Evolutionary conservation across 495 filamentous ascomycete species (phyloP), one percentile per base, ranked within the genome.

Genomic region (Emericellopsis terricola): DNA sequence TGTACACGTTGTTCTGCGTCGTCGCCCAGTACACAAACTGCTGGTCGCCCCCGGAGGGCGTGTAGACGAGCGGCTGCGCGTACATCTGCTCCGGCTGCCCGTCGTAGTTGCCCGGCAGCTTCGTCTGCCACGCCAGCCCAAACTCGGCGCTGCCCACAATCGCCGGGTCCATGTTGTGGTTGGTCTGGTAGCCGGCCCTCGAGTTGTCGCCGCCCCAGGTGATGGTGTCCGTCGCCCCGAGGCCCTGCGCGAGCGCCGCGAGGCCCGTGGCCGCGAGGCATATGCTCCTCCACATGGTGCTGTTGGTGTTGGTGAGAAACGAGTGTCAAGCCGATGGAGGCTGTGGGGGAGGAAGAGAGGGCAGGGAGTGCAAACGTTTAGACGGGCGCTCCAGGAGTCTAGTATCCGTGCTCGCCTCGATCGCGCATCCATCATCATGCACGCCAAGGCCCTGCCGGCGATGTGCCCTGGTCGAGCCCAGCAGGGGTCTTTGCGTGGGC

Each of bases 141-240:
- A 65, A 64, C 20, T 56, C 41, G 8, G 50, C 34, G 34, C 51
- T 54, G 9, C 36, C 48, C 1, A 65, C 50, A 17, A 62, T 40
- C 7, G 50, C 42, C 11, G 59, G 59, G 37, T 64, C 59, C 52
- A 63, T 57, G 48, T 63, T 64, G 41, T 65, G 59, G 38, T 58
- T 62, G 18, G 50, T 41, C 40, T 62, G 59, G 38, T 63, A 62
- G 11, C 59, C 56, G 19, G 47, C 43, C 38, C 59, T 44, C 3
- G 56, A 57, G 38, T 62, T 62, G 38, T 62, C 59, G 34, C 59
- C 59, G 32, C 50, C 59, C 48, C 57, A 57, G 1, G 59, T 63
- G 27, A 63, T 56, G 18, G 58, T 61, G 42, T 63, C 59, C 6
- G 59, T 63, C 3, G 51, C 46, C 23, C 43, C 48, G 31, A 57